These are phyloP conservation scores for Aspergillus pseudoviridinutans DNA, from an alignment of 2,329 filamentous ascomycete genomes.

Conservation along the genomic window DNA sequence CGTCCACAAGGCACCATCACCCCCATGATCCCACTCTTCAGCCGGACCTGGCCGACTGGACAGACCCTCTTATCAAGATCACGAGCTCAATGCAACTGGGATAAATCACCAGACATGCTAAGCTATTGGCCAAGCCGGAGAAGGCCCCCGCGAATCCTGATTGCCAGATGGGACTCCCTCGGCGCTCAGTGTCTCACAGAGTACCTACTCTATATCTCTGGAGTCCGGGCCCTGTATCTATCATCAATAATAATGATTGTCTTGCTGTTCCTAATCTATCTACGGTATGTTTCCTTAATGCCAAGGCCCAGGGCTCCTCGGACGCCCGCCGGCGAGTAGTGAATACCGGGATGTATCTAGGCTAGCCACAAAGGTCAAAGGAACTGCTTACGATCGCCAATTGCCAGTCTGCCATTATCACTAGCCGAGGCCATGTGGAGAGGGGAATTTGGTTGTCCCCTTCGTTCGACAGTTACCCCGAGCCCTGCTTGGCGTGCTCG, in stretches of 20 bases:
- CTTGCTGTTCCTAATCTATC: neutral
- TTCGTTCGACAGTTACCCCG: neutral
- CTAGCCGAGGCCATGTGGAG: neutral
- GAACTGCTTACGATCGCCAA: neutral
- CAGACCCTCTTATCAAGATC: neutral
- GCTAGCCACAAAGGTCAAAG: neutral
- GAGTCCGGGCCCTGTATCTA: neutral
- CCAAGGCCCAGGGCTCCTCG: slow-evolving; percentile 5
- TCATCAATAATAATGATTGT: neutral
- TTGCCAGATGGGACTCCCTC: neutral
- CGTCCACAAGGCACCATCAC: neutral
- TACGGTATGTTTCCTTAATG: slow-evolving; percentile 4
- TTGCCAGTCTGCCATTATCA: neutral
- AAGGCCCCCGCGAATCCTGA: neutral
- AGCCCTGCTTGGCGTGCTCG: neutral
- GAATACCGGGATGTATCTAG: neutral
- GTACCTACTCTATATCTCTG: neutral
- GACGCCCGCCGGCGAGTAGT: slow-evolving; percentile 7
- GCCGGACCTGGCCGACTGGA: neutral
- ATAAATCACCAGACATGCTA: neutral
- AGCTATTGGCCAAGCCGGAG: neutral
- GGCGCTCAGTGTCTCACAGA: neutral
- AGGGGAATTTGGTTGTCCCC: neutral
- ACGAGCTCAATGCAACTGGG: neutral
- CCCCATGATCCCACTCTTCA: neutral